Evolutionary conservation across 148 eudicot genomes (phyloP).

Genomic region (Rhododendron henanense): DNA sequence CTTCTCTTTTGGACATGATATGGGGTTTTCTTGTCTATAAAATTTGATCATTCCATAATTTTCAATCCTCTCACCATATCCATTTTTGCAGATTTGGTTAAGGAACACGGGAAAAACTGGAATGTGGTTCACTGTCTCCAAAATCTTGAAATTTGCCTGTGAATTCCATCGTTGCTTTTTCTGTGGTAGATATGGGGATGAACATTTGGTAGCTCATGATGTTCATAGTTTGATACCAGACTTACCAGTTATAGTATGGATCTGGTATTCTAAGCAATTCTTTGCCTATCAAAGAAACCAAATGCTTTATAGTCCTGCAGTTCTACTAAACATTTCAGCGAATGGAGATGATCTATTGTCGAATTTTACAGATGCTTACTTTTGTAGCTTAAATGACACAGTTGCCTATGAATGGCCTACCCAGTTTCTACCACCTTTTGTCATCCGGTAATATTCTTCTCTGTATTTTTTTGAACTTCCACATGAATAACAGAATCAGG

Average conservation of each 20-base stretch:
- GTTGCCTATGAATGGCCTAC: background rate
- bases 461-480: background rate
- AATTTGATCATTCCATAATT: background rate
- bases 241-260: background rate
- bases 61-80: background rate
- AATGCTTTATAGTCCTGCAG: background rate
- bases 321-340: background rate
- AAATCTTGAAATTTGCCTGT: background rate
- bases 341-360: background rate
- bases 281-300: background rate
- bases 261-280: background rate
- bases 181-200: background rate
- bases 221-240: background rate
- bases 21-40: background rate
- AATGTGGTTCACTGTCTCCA: background rate
- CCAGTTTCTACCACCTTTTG: background rate
- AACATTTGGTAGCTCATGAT: background rate
- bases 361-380: background rate
- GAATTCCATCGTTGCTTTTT: background rate
- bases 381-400: background rate
- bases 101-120: background rate
- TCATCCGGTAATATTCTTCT: background rate
- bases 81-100: background rate
- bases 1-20: background rate
- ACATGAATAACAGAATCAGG: background rate